These are phyloP conservation scores for Asclepias syriaca DNA, from an alignment of 257 asterid genomes.

Conservation along the genomic window DNA sequence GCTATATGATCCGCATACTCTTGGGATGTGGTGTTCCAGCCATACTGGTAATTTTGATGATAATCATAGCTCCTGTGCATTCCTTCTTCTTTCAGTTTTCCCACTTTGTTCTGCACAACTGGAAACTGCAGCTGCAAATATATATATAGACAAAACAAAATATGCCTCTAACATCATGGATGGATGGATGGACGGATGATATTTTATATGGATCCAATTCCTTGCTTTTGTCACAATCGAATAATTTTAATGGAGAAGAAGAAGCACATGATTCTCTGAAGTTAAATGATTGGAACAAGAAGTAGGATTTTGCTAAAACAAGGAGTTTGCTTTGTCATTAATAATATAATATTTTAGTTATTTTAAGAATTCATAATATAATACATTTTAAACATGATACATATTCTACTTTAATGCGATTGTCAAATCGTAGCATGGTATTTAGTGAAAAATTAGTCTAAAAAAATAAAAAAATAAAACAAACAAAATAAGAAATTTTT, in stretches of 20 bases:
- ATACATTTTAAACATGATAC: neutral
- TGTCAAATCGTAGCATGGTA: no score
- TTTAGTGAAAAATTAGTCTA: no score
- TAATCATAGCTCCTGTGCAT: conserved; percentile 27
- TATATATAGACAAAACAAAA: conserved; percentile 18
- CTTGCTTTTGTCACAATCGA: conserved; percentile 4
- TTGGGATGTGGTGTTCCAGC: conserved; percentile 26
- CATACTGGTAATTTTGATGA: conserved; percentile 13
- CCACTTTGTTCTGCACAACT: neutral
- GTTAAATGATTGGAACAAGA: neutral
- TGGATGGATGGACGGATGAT: neutral
- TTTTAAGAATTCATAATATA: neutral
- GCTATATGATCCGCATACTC: conserved; percentile 35
- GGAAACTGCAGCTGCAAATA: neutral
- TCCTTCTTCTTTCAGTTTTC: neutral
- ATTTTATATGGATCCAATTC: conserved; percentile 18
- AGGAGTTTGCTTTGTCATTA: neutral
- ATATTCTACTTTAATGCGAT: neutral
- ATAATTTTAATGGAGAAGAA: conserved; percentile 4
- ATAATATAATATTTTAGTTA: neutral
- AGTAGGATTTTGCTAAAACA: neutral
- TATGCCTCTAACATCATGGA: neutral
- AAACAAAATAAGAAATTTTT: no score
- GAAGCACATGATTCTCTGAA: neutral
- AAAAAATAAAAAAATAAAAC: no score